These are phyloP conservation scores for Epithele typhae DNA, from an alignment of 768 basidiomycete species.

Conservation along the genomic window DNA sequence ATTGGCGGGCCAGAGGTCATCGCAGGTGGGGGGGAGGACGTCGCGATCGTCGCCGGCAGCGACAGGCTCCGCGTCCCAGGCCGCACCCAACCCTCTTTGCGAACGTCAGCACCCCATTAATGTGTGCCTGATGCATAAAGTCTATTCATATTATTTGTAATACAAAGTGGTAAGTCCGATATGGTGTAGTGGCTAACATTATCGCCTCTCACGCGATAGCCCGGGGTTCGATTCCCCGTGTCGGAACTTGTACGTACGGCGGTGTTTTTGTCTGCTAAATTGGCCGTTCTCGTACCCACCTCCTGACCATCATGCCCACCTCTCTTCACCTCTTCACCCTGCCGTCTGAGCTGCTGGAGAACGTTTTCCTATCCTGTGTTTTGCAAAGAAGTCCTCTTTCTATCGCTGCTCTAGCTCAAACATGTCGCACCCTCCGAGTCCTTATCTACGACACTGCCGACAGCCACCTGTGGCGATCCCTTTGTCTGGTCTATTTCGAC, in stretches of 20 bases:
- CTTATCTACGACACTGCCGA: conserved; percentile 29
- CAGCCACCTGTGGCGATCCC: conserved; percentile 31
- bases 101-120: background rate
- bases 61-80: background rate
- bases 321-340: conserved; percentile 5
- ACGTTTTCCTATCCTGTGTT: conserved; percentile 27
- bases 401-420: conserved; percentile 27
- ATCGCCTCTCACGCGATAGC: too few species aligned
- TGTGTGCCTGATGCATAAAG: background rate
- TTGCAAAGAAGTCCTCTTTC: conserved; percentile 15
- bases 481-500: conserved; percentile 34
- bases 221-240: too few species aligned
- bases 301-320: background rate
- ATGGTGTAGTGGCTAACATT: too few species aligned
- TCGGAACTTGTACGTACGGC: too few species aligned
- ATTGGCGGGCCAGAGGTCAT: background rate
- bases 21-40: too few species aligned
- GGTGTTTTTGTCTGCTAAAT: too few species aligned
- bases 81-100: background rate
- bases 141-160: background rate
- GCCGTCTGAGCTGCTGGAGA: conserved; percentile 33
- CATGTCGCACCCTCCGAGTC: conserved; percentile 26
- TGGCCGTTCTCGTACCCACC: background rate
- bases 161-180: too few species aligned
- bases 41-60: too few species aligned